phyloP scores from a whole-genome alignment of 1,284 basidiomycete genomes.

The Rhodotorula sp. region DNA sequence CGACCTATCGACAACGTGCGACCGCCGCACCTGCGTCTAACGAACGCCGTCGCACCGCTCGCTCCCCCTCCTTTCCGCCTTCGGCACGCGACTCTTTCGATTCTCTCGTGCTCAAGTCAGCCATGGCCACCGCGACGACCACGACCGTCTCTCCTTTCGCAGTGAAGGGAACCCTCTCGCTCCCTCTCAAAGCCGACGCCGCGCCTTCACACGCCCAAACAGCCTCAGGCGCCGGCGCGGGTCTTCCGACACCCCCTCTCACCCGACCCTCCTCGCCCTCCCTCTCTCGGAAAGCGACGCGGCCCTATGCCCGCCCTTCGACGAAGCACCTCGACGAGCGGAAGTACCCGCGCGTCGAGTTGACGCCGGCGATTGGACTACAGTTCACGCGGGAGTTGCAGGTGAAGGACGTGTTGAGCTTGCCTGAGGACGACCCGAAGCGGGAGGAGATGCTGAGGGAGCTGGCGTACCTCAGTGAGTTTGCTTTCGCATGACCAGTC shows the following conservation, averaged over 20 bases:
- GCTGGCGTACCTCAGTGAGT: slow-evolving; percentile 34
- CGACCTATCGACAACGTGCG: no score
- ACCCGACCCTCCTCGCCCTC: slow-evolving; percentile 8
- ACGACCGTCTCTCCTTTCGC: background rate
- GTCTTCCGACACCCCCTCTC: slow-evolving; percentile 8
- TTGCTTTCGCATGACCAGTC: accelerated
- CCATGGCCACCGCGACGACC: slow-evolving; percentile 6
- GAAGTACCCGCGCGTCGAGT: background rate
- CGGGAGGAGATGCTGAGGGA: slow-evolving; percentile 23
- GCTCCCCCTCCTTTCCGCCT: background rate
- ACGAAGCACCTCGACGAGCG: slow-evolving; percentile 10
- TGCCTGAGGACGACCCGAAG: slow-evolving; percentile 19
- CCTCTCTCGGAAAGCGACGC: background rate
- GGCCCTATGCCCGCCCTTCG: slow-evolving; percentile 14
- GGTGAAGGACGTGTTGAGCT: slow-evolving; percentile 20
- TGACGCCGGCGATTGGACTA: slow-evolving; percentile 33
- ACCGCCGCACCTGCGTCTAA: background rate
- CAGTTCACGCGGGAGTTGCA: slow-evolving; percentile 24
- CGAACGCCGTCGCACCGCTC: background rate
- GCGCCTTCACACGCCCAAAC: background rate
- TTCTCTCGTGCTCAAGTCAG: background rate
- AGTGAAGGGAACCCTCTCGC: background rate
- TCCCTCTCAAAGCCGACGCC: background rate
- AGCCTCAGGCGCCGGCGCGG: background rate
- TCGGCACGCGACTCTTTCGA: background rate